These are phyloP conservation scores for Trypanosoma mega DNA, from an alignment of 208 protist genomes.

Conservation along the genomic window DNA sequence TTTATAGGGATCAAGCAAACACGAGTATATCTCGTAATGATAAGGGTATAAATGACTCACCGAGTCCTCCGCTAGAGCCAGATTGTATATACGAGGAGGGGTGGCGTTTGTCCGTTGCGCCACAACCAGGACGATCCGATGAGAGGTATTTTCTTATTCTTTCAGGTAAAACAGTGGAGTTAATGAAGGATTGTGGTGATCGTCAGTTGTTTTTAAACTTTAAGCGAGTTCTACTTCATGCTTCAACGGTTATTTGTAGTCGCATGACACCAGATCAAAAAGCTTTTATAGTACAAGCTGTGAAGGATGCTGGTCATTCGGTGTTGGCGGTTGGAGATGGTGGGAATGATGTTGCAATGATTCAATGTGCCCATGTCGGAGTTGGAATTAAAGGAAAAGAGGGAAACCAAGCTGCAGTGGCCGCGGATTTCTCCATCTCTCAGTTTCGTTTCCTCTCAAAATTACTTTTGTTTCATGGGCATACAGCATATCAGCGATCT, in stretches of 20 bases:
- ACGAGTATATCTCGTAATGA: slow-evolving; percentile 1
- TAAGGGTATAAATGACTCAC: background rate
- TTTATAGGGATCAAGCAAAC: background rate
- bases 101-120: background rate
- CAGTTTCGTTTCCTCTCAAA: slow-evolving; percentile 90
- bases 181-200: slow-evolving; percentile 43
- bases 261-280: slow-evolving; percentile 72
- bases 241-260: slow-evolving; percentile 68
- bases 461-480: slow-evolving; percentile 94
- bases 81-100: too few relatives aligned
- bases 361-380: slow-evolving; percentile 90
- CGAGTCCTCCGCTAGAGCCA: too few relatives aligned
- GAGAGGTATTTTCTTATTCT: slow-evolving; percentile 39
- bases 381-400: slow-evolving; percentile 90
- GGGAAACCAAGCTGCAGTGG: slow-evolving; percentile 83
- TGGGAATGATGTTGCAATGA: slow-evolving; percentile 95
- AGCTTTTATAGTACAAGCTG: slow-evolving; percentile 55
- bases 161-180: slow-evolving; percentile 53
- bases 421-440: slow-evolving; percentile 91
- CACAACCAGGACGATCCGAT: background rate
- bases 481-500: slow-evolving; percentile 88
- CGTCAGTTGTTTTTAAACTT: slow-evolving; percentile 40
- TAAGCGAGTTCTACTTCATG: slow-evolving; percentile 42
- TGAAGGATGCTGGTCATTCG: slow-evolving; percentile 52
- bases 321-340: slow-evolving; percentile 94